Percentiles rank a stretch among this genome's conserved stretches.
phyloP scores from a whole-genome alignment of 1,284 basidiomycete species.

The Ustilago esculenta region DNA sequence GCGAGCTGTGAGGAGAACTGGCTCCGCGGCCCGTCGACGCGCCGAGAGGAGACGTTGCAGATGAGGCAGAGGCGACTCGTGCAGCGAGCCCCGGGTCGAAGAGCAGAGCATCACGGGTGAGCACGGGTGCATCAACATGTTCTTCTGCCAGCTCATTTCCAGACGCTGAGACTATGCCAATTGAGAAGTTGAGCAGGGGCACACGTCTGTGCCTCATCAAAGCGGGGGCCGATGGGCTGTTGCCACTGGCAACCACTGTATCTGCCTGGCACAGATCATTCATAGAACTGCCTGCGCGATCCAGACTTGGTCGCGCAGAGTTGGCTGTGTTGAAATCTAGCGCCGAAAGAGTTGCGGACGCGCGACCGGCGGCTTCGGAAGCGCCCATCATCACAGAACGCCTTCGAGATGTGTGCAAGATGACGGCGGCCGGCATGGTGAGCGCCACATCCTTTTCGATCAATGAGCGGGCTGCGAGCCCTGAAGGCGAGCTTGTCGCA shows the following conservation, averaged over 20 bases:
- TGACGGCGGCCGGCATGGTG: slow-evolving; percentile 21
- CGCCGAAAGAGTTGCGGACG: slow-evolving; percentile 2
- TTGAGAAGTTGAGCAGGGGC: slow-evolving; percentile 34
- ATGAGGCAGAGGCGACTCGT: slow-evolving; percentile 8
- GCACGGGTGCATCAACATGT: slow-evolving; percentile 11
- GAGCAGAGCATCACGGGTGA: slow-evolving; percentile 42
- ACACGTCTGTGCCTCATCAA: slow-evolving; percentile 33
- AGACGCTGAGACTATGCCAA: slow-evolving; percentile 23
- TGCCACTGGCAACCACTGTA: neutral
- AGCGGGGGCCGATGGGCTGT: slow-evolving; percentile 1
- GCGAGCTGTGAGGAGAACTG: slow-evolving; percentile 12
- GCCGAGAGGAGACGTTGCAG: neutral
- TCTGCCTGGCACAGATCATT: slow-evolving; percentile 15
- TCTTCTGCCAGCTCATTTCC: slow-evolving; percentile 23
- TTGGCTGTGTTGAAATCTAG: slow-evolving; percentile 2
- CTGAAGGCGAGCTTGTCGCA: neutral
- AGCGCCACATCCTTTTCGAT: slow-evolving; percentile 24
- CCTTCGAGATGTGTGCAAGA: slow-evolving; percentile 29
- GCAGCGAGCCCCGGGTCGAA: slow-evolving; percentile 45
- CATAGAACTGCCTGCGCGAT: slow-evolving; percentile 9
- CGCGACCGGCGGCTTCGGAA: slow-evolving; percentile 6
- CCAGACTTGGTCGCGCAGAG: slow-evolving; percentile 20
- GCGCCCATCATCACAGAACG: slow-evolving; percentile 1
- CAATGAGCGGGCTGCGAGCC: neutral
- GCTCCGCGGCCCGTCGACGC: neutral